These are phyloP conservation scores for Tylopilus sp. DNA, from an alignment of 1,284 basidiomycete genomes.

Conservation along the genomic window DNA sequence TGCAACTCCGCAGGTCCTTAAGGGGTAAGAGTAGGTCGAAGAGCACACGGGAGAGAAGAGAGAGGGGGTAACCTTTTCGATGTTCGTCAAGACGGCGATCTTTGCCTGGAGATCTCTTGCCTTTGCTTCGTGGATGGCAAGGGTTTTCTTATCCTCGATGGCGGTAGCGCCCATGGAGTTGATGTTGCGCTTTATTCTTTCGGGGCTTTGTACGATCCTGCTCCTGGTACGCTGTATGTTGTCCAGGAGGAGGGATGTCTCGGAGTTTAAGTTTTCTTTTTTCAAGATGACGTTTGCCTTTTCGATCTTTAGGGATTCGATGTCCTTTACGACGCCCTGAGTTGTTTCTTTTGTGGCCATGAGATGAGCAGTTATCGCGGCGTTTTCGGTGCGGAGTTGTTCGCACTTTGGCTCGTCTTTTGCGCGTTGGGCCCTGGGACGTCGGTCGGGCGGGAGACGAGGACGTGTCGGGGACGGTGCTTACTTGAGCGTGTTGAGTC, in stretches of 20 bases:
- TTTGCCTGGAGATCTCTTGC: constrained; percentile 74
- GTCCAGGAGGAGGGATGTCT: constrained; percentile 56
- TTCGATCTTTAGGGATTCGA: constrained; percentile 67
- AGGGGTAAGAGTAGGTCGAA: neutral
- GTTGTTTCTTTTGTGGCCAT: constrained; percentile 67
- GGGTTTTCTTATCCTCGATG: constrained; percentile 57
- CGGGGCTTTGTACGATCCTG: constrained; percentile 84
- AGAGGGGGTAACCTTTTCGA: constrained; percentile 58
- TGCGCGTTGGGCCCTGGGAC: constrained; percentile 56
- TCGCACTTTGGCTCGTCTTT: constrained; percentile 71
- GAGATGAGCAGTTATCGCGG: constrained; percentile 57
- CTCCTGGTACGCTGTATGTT: constrained; percentile 57
- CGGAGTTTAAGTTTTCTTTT: constrained; percentile 60
- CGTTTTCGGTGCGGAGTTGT: constrained; percentile 58
- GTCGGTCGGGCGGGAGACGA: neutral
- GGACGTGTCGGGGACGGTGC: constrained; percentile 23
- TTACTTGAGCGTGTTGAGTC: constrained; percentile 62
- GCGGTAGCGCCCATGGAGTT: constrained; percentile 62
- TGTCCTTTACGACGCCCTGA: constrained; percentile 50
- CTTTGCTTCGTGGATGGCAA: constrained; percentile 64
- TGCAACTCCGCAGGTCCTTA: constrained; percentile 64
- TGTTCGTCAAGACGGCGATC: constrained; percentile 61
- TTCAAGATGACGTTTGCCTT: constrained; percentile 54
- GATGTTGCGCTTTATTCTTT: constrained; percentile 79
- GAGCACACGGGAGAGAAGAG: neutral